phyloP scores from a whole-genome alignment of 1,284 basidiomycete species.

The Cutaneotrichosporon sp. region DNA sequence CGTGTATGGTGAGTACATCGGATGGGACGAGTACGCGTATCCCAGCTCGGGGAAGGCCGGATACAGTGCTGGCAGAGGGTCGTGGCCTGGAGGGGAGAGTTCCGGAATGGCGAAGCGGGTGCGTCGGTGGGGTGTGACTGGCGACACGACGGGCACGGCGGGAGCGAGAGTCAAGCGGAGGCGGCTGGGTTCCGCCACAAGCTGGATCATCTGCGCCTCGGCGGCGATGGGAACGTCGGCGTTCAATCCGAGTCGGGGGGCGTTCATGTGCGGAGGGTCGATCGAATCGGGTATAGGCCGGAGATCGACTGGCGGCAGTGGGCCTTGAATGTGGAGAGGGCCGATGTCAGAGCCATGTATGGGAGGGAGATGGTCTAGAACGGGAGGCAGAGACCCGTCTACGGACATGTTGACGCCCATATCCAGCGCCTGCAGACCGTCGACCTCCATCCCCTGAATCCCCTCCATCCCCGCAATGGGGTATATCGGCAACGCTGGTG shows the following conservation, averaged over 20 bases:
- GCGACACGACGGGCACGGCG: background rate
- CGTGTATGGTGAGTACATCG: background rate
- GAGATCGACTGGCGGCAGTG: background rate
- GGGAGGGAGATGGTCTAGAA: background rate
- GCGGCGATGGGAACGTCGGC: background rate
- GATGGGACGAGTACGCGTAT: background rate
- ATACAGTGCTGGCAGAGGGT: conserved; percentile 4
- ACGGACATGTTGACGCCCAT: background rate
- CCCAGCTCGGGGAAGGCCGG: conserved; percentile 3
- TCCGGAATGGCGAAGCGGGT: background rate
- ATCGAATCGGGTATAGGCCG: background rate
- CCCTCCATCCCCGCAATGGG: background rate
- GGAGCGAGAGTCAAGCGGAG: background rate
- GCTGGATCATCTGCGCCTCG: background rate
- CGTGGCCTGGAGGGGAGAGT: conserved; percentile 1
- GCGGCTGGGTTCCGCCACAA: background rate
- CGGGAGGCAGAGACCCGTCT: background rate
- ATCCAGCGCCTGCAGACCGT: background rate
- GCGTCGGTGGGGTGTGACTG: background rate
- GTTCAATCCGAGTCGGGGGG: background rate
- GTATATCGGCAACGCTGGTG: background rate
- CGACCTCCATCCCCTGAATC: background rate
- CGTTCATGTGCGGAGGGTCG: background rate
- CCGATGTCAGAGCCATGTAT: background rate
- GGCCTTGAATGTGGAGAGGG: background rate